phyloP scores from a whole-genome alignment of 2,329 filamentous ascomycete genomes.

The Trichoderma sp. region DNA sequence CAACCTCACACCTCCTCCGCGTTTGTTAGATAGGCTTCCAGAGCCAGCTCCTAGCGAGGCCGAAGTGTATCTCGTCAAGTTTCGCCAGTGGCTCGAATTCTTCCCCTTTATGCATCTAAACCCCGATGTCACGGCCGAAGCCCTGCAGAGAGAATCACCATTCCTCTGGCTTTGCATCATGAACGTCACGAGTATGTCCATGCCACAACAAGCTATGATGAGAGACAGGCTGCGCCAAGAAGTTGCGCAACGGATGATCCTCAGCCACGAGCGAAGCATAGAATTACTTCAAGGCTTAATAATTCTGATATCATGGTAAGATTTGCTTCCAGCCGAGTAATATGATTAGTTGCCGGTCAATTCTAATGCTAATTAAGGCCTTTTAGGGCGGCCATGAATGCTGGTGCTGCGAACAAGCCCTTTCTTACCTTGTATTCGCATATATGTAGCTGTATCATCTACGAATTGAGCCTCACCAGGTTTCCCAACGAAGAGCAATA shows the following conservation, averaged over 20 bases:
- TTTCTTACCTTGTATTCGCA: constrained; percentile 51
- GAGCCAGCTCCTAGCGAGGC: constrained; percentile 45
- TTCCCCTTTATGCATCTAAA: constrained; percentile 53
- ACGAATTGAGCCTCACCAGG: constrained; percentile 52
- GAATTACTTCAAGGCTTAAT: constrained; percentile 59
- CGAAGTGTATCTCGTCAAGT: constrained; percentile 47
- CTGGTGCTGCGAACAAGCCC: constrained; percentile 44
- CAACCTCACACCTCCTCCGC: background rate
- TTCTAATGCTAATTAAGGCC: constrained; percentile 1
- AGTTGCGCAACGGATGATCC: constrained; percentile 51
- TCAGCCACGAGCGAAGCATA: constrained; percentile 54
- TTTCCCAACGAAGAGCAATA: constrained; percentile 43
- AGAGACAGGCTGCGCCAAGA: constrained; percentile 49
- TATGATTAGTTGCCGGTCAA: background rate
- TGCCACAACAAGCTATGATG: constrained; percentile 45
- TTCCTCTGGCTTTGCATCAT: constrained; percentile 57
- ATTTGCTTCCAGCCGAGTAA: background rate
- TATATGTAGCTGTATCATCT: constrained; percentile 49
- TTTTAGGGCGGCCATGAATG: constrained; percentile 46
- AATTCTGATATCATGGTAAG: constrained; percentile 51
- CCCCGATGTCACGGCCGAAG: constrained; percentile 42
- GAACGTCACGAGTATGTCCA: constrained; percentile 50
- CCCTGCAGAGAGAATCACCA: constrained; percentile 48
- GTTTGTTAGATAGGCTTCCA: constrained; percentile 30
- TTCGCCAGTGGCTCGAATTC: constrained; percentile 47